Conservation (phyloP, 768 basidiomycete genomes). For the Hemileccinum rubropunctum region DNA sequence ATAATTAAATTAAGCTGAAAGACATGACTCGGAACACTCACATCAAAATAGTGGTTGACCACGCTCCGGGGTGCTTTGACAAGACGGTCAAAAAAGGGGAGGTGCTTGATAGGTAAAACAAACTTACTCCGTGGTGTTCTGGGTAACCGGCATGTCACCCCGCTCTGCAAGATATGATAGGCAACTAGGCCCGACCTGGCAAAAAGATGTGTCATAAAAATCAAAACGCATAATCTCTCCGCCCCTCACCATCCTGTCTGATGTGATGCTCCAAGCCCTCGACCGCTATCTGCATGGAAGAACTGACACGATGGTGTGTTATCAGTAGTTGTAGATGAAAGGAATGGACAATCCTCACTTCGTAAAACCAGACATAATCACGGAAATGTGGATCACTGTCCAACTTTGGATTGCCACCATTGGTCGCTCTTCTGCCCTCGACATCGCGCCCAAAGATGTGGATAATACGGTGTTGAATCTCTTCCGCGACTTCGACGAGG, state of each 20-base stretch:
- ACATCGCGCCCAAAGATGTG: slow-evolving; percentile 96
- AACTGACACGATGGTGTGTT: slow-evolving; percentile 46
- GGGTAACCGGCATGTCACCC: slow-evolving; percentile 83
- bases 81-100: slow-evolving; percentile 9
- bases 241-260: slow-evolving; percentile 87
- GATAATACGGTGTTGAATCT: slow-evolving; percentile 98
- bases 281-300: slow-evolving; percentile 93
- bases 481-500: slow-evolving; percentile 89
- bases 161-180: slow-evolving; percentile 89
- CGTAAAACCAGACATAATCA: slow-evolving; percentile 96
- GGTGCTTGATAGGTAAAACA: not conserved
- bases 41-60: slow-evolving; percentile 93
- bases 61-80: slow-evolving; percentile 77
- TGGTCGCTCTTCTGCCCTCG: slow-evolving; percentile 83
- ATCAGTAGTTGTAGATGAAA: slow-evolving; percentile 1
- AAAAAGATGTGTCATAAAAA: not conserved
- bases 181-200: slow-evolving; percentile 84
- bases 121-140: slow-evolving; percentile 89
- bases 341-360: slow-evolving; percentile 44
- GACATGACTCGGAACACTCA: slow-evolving; percentile 34
- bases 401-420: slow-evolving; percentile 84
- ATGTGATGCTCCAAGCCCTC: slow-evolving; percentile 94
- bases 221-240: not conserved
- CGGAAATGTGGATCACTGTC: slow-evolving; percentile 94
- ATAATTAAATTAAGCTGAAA: slow-evolving; percentile 1